Percentiles rank a stretch among this genome's conserved stretches.
Conservation (phyloP, 345 rosid species). For the Euphorbia tirucalli region DNA sequence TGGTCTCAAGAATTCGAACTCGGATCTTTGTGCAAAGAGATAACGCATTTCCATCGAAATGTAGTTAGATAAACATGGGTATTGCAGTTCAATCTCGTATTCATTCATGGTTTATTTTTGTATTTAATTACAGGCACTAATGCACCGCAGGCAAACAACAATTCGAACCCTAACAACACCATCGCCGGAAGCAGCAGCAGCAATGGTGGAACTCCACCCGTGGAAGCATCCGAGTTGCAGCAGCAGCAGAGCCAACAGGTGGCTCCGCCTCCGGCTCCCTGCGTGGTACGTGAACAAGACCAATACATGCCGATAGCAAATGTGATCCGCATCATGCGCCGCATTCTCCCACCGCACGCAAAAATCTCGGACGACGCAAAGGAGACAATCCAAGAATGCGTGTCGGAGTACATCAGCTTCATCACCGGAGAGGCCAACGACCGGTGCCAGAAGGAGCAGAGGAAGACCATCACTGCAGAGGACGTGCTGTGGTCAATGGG, state of each 20-base stretch:
- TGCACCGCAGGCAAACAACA: neutral
- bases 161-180: neutral
- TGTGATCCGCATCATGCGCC: constrained; percentile 89
- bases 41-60: too few species aligned
- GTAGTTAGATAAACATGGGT: too few species aligned
- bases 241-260: neutral
- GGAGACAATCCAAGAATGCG: constrained; percentile 95
- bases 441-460: constrained; percentile 92
- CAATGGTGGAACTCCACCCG: neutral
- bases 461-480: constrained; percentile 93
- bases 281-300: constrained; percentile 82
- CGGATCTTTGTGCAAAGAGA: too few species aligned
- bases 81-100: too few species aligned
- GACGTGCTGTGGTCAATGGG: constrained; percentile 94
- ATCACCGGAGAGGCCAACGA: constrained; percentile 96
- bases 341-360: constrained; percentile 81
- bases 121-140: constrained; percentile 9
- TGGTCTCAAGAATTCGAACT: too few species aligned
- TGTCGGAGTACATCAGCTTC: constrained; percentile 96
- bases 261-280: constrained; percentile 14
- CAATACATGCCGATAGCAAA: constrained; percentile 95
- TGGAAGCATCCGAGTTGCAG: neutral
- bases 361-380: constrained; percentile 94
- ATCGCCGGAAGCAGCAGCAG: neutral
- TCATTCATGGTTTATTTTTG: neutral